phyloP scores from a whole-genome alignment of 176 grass and related monocot genomes.

The Raddia guianensis region DNA sequence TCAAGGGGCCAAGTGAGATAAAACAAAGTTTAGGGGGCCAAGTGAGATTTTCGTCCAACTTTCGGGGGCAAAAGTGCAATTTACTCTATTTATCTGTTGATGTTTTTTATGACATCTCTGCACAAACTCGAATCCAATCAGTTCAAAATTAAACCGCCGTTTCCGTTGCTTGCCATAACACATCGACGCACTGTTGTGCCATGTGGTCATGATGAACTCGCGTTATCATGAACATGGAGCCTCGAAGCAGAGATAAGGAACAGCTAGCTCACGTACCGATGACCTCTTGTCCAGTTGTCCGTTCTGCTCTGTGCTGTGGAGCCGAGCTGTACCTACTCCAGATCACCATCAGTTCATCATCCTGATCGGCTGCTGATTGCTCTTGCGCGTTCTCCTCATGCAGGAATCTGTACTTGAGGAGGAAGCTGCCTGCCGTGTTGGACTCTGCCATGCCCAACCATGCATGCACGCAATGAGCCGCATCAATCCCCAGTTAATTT shows the following conservation, averaged over 20 bases:
- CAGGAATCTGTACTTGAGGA: not conserved
- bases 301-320: not conserved
- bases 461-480: not conserved
- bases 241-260: not conserved
- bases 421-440: not conserved
- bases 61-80: too few relatives aligned
- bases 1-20: too few relatives aligned
- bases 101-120: not conserved
- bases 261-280: not conserved
- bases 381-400: slow-evolving; percentile 4
- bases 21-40: too few relatives aligned
- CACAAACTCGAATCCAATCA: not conserved
- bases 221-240: not conserved
- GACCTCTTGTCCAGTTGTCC: slow-evolving; percentile 6
- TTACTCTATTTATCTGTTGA: not conserved
- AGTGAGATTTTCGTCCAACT: too few relatives aligned
- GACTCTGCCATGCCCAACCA: not conserved
- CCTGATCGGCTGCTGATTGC: not conserved
- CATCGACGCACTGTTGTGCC: not conserved
- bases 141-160: not conserved
- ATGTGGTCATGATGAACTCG: not conserved
- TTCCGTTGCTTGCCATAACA: not conserved
- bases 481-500: not conserved
- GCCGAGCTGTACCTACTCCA: not conserved
- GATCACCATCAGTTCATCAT: not conserved